A percentile compares a stretch with the other conserved stretches of the same genome.
Evolutionary conservation across 768 basidiomycete species (phyloP).

Genomic region (Leccinum variicolor): DNA sequence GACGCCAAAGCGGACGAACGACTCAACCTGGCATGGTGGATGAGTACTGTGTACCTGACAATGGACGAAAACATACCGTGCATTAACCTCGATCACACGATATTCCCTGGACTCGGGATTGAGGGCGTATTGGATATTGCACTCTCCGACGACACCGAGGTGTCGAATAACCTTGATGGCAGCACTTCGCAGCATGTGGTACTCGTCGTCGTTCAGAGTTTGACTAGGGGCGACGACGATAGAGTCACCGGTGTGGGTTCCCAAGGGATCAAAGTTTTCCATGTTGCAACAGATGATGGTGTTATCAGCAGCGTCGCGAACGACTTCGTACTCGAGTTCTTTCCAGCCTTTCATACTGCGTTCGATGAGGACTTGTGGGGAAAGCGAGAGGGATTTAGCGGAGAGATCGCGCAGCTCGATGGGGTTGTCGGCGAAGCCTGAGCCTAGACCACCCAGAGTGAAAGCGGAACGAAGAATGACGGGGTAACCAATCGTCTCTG

Average conservation of each 20-base stretch:
- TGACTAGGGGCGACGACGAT: constrained; percentile 99
- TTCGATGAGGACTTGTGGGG: constrained; percentile 95
- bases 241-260: constrained; percentile 98
- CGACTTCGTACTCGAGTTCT: constrained; percentile 98
- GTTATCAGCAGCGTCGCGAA: constrained; percentile 97
- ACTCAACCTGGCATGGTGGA: constrained; percentile 47
- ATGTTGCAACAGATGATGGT: constrained; percentile 99
- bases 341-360: constrained; percentile 99
- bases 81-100: constrained; percentile 98
- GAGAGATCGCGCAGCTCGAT: constrained; percentile 94
- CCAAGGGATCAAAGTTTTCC: constrained; percentile 99
- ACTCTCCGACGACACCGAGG: constrained; percentile 90
- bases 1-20: constrained; percentile 95
- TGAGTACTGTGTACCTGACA: neutral
- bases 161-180: constrained; percentile 95
- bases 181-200: constrained; percentile 97
- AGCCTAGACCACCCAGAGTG: constrained; percentile 96
- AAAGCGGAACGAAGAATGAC: constrained; percentile 97
- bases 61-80: constrained; percentile 48
- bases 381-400: constrained; percentile 85
- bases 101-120: constrained; percentile 92
- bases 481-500: constrained; percentile 90
- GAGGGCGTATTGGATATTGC: constrained; percentile 97
- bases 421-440: constrained; percentile 93
- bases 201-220: constrained; percentile 95